These are phyloP conservation scores for Lentinus brumalis DNA, from an alignment of 768 basidiomycete genomes.

Conservation along the genomic window DNA sequence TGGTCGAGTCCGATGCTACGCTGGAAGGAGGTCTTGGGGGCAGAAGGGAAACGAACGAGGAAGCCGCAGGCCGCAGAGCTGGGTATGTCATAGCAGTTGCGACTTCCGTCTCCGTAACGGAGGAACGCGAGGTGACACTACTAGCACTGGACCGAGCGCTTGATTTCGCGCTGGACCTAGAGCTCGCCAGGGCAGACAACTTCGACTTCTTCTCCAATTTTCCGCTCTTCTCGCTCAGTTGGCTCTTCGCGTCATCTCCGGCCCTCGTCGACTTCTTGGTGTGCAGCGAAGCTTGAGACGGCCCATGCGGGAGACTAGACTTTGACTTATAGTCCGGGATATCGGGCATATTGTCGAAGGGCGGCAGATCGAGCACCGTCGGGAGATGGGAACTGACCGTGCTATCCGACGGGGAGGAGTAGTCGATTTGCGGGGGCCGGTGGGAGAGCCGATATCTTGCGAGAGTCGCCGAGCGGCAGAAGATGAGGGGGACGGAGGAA, in stretches of 20 bases:
- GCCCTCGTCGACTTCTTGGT: conserved; percentile 19
- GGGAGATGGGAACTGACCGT: conserved; percentile 29
- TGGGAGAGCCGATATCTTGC: conserved; percentile 42
- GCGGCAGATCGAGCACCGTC: conserved; percentile 36
- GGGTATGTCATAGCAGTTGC: conserved; percentile 70
- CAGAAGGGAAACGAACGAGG: conserved; percentile 43
- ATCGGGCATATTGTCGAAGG: conserved; percentile 53
- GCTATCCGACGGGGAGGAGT: background rate
- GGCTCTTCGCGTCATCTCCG: conserved; percentile 4
- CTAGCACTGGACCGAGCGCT: conserved; percentile 38
- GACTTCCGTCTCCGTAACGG: conserved; percentile 44
- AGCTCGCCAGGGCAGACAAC: conserved; percentile 67
- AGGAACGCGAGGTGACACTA: conserved; percentile 57
- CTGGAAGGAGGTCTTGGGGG: conserved; percentile 22
- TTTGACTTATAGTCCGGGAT: conserved; percentile 56
- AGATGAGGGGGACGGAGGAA: conserved; percentile 64
- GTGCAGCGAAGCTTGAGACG: conserved; percentile 15
- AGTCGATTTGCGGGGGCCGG: conserved; percentile 4
- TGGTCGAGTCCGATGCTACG: conserved; percentile 43
- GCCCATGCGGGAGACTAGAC: conserved; percentile 33
- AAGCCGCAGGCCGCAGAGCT: conserved; percentile 63
- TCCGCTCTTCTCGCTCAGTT: conserved; percentile 23
- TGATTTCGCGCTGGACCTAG: conserved; percentile 51
- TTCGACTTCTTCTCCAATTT: conserved; percentile 51
- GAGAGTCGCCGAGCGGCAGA: conserved; percentile 68